Percentiles rank a stretch among this genome's conserved stretches.
phyloP scores from a whole-genome alignment of 2,329 filamentous ascomycete species.

The Exophiala alcalophila region DNA sequence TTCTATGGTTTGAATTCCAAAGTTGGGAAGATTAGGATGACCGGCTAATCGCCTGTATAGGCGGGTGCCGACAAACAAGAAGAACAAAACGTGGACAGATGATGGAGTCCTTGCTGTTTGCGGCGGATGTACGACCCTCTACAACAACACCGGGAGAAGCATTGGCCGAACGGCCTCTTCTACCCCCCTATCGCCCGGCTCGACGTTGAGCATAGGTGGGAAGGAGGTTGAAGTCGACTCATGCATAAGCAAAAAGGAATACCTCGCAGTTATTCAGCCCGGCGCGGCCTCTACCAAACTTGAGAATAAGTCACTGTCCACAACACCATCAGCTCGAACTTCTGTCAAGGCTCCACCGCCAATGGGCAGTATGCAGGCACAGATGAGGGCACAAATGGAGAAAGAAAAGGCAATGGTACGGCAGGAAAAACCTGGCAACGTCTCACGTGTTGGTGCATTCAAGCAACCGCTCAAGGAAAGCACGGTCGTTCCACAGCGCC shows the following conservation, averaged over 20 bases:
- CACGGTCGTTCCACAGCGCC: constrained; percentile 48
- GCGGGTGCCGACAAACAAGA: constrained; percentile 66
- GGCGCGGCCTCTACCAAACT: constrained; percentile 7
- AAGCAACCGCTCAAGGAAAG: constrained; percentile 60
- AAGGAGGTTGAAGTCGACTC: constrained; percentile 68
- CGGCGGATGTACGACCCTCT: constrained; percentile 58
- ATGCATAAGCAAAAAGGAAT: constrained; percentile 43
- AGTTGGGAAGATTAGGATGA: neutral
- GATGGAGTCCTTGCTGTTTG: constrained; percentile 62
- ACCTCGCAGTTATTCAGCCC: constrained; percentile 9
- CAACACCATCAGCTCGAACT: constrained; percentile 5
- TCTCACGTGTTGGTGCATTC: constrained; percentile 44
- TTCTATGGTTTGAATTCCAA: constrained; percentile 41
- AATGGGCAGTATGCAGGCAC: constrained; percentile 30
- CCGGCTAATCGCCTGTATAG: constrained; percentile 3
- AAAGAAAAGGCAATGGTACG: constrained; percentile 37
- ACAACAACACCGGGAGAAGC: constrained; percentile 62
- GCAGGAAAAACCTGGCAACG: constrained; percentile 36
- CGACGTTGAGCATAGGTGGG: constrained; percentile 59
- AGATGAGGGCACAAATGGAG: constrained; percentile 29
- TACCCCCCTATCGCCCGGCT: constrained; percentile 58
- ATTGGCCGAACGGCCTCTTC: constrained; percentile 59
- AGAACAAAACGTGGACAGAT: constrained; percentile 75
- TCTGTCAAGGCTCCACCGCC: constrained; percentile 12
- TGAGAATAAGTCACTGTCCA: constrained; percentile 4